Percentiles rank a stretch among this genome's conserved stretches.
Conservation (phyloP, 192 early-diverging fungal species). For the Umbelopsis isabellina region DNA sequence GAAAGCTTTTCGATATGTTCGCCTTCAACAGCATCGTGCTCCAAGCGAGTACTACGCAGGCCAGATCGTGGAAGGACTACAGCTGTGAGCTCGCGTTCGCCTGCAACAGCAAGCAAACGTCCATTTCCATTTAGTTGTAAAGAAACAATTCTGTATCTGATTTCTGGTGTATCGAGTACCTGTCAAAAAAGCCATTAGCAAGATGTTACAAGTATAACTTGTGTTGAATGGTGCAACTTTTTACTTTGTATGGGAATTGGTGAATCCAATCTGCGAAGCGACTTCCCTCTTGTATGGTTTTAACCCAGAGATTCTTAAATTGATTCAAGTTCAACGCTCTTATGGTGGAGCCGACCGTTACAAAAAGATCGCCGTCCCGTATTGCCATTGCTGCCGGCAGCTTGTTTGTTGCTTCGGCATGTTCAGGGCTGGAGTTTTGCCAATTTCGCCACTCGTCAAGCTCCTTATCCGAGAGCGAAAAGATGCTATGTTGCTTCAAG, state of each 20-base stretch:
- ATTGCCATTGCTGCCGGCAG: constrained; percentile 39
- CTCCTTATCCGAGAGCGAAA: constrained; percentile 26
- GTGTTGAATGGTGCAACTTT: neutral
- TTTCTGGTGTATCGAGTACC: constrained; percentile 46
- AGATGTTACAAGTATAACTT: neutral
- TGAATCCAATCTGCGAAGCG: constrained; percentile 43
- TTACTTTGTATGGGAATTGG: constrained; percentile 30
- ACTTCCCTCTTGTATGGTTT: constrained; percentile 31
- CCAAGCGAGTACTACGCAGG: constrained; percentile 38
- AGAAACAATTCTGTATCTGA: constrained; percentile 63
- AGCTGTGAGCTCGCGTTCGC: constrained; percentile 59
- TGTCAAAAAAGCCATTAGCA: constrained; percentile 16
- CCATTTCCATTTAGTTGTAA: constrained; percentile 60
- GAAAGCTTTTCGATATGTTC: constrained; percentile 24
- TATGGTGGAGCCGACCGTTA: constrained; percentile 59
- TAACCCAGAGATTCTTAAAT: constrained; percentile 63
- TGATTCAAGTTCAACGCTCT: constrained; percentile 63
- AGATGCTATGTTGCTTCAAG: constrained; percentile 19
- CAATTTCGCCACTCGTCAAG: constrained; percentile 9
- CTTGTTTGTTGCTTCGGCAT: constrained; percentile 41
- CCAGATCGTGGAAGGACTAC: constrained; percentile 59
- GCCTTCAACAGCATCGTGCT: constrained; percentile 10
- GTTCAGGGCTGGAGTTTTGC: constrained; percentile 33
- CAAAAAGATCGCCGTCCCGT: constrained; percentile 62
- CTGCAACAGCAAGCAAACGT: constrained; percentile 62